Conservation (phyloP, 768 basidiomycete genomes). For the Arthromyces matolae region DNA sequence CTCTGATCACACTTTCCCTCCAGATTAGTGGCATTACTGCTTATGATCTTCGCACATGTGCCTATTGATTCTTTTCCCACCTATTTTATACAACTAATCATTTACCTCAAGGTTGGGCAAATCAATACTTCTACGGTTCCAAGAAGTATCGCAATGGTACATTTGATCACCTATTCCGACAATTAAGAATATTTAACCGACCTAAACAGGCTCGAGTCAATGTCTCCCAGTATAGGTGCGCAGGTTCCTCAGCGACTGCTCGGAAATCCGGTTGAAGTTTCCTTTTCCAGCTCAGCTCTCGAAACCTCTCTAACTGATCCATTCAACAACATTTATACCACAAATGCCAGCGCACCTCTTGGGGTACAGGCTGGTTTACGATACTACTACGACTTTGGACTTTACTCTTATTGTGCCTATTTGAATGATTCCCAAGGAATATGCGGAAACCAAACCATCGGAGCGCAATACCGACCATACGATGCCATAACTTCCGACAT, state of each 20-base stretch:
- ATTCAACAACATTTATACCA: slow-evolving; percentile 62
- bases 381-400: slow-evolving; percentile 71
- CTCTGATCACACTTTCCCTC: slow-evolving; percentile 17
- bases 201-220: slow-evolving; percentile 58
- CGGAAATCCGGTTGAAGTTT: slow-evolving; percentile 3
- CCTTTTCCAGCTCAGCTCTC: slow-evolving; percentile 45
- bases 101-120: slow-evolving; percentile 64
- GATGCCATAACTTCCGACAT: slow-evolving; percentile 64
- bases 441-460: slow-evolving; percentile 61
- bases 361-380: slow-evolving; percentile 55
- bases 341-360: slow-evolving; percentile 61
- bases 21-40: slow-evolving; percentile 47
- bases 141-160: slow-evolving; percentile 70
- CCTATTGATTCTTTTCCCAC: slow-evolving; percentile 23
- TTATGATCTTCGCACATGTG: slow-evolving; percentile 83
- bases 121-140: slow-evolving; percentile 75
- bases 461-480: slow-evolving; percentile 62
- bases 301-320: slow-evolving; percentile 49
- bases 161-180: slow-evolving; percentile 10
- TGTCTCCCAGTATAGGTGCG: slow-evolving; percentile 68
- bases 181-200: background rate
- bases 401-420: slow-evolving; percentile 79
- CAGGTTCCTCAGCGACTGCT: slow-evolving; percentile 3
- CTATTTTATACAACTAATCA: slow-evolving; percentile 23
- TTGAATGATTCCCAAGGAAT: slow-evolving; percentile 54